A percentile compares a stretch with the other conserved stretches of the same genome.
phyloP scores from a whole-genome alignment of 2,329 filamentous ascomycete genomes.

The Fusarium nisikadoi region DNA sequence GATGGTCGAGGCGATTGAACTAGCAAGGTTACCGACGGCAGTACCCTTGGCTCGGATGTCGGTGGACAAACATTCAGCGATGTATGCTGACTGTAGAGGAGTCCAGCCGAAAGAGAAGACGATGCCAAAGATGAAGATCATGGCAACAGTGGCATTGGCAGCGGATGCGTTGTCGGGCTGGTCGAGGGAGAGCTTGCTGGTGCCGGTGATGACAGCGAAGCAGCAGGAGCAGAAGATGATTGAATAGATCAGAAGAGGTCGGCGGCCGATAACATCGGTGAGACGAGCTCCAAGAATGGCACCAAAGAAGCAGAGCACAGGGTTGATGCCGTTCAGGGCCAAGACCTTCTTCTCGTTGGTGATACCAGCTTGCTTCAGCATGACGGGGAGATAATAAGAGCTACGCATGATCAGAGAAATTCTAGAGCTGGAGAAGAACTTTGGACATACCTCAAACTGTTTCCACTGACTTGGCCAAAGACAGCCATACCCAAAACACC shows the following conservation, averaged over 20 bases:
- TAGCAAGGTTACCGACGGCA: slow-evolving; percentile 55
- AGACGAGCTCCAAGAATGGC: slow-evolving; percentile 65
- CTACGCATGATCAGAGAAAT: slow-evolving; percentile 7
- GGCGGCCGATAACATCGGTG: slow-evolving; percentile 67
- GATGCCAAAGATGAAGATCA: slow-evolving; percentile 63
- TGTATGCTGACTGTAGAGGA: slow-evolving; percentile 60
- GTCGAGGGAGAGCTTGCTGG: slow-evolving; percentile 56
- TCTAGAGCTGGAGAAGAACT: accelerated
- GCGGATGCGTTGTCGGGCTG: slow-evolving; percentile 49
- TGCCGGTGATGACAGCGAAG: slow-evolving; percentile 61
- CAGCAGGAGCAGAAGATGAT: slow-evolving; percentile 58
- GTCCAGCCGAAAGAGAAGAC: slow-evolving; percentile 63
- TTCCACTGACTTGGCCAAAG: slow-evolving; percentile 65
- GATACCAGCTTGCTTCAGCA: slow-evolving; percentile 63
- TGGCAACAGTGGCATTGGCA: slow-evolving; percentile 58
- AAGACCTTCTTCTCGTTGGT: slow-evolving; percentile 58
- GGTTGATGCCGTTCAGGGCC: slow-evolving; percentile 63
- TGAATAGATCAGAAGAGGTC: slow-evolving; percentile 61
- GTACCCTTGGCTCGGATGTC: slow-evolving; percentile 58
- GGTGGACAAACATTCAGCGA: slow-evolving; percentile 59
- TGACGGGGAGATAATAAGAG: slow-evolving; percentile 66
- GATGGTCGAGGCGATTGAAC: slow-evolving; percentile 51
- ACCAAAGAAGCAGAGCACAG: slow-evolving; percentile 61
- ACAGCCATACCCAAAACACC: slow-evolving; percentile 62
- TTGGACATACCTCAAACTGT: slow-evolving; percentile 50